These are phyloP conservation scores for Coemansia sp. DNA, from an alignment of 192 early-diverging fungal genomes.

Conservation along the genomic window DNA sequence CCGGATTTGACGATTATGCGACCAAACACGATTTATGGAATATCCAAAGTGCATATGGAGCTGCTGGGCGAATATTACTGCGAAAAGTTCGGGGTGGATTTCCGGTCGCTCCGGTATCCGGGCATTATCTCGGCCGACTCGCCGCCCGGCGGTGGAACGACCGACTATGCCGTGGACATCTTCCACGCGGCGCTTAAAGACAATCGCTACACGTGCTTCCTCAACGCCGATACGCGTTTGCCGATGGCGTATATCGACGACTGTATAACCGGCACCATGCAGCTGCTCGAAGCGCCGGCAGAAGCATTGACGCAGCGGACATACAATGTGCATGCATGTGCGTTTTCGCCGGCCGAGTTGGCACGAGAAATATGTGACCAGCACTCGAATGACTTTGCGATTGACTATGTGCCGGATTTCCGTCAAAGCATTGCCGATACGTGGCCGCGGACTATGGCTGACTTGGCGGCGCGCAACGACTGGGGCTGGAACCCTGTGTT, in stretches of 20 bases:
- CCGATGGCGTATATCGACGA: conserved; percentile 71
- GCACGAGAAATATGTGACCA: conserved; percentile 55
- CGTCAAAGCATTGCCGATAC: conserved; percentile 67
- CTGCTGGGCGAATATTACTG: conserved; percentile 68
- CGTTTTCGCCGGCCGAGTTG: conserved; percentile 60
- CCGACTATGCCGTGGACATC: conserved; percentile 69
- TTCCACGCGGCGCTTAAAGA: conserved; percentile 65
- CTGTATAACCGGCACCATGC: conserved; percentile 65
- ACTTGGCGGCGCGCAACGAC: conserved; percentile 58
- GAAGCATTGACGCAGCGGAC: conserved; percentile 57
- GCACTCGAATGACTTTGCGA: conserved; percentile 57
- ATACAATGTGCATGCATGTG: conserved; percentile 65
- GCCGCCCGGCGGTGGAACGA: conserved; percentile 68
- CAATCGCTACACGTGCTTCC: conserved; percentile 60
- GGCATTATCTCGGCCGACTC: conserved; percentile 67
- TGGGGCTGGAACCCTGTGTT: conserved; percentile 67
- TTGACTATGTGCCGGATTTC: conserved; percentile 60
- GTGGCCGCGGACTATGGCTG: conserved; percentile 65
- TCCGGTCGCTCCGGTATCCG: conserved; percentile 65
- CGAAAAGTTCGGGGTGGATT: conserved; percentile 65
- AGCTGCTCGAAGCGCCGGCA: conserved; percentile 57
- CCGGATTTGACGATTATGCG: conserved; percentile 68
- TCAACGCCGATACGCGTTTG: conserved; percentile 57
- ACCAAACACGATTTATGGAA: conserved; percentile 69
- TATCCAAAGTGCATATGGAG: conserved; percentile 68